A percentile compares a stretch with the other conserved stretches of the same genome.
Conservation (phyloP, 495 filamentous ascomycete genomes). For the Hyphodiscus hymeniophilus region DNA sequence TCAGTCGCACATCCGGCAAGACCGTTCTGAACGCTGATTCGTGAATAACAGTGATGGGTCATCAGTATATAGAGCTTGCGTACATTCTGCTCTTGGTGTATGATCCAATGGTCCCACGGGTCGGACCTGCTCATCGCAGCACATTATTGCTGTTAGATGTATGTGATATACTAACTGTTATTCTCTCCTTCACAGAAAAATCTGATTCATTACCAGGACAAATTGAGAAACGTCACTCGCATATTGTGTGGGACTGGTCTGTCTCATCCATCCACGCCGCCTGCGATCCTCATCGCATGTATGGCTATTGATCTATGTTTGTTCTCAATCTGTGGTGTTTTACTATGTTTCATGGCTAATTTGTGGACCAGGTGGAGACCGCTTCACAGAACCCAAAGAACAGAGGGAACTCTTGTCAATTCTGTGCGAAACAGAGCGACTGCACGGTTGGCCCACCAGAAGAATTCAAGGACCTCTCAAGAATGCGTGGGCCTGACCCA, state of each 20-base stretch:
- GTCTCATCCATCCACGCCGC: conserved; percentile 6
- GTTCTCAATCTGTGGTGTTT: neutral
- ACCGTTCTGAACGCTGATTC: too few relatives aligned
- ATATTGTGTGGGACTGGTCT: conserved; percentile 14
- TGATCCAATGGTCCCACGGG: conserved; percentile 29
- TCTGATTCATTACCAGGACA: neutral
- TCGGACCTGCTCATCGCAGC: conserved; percentile 27
- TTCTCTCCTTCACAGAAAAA: too few relatives aligned
- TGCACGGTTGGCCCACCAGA: conserved; percentile 24
- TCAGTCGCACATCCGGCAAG: too few relatives aligned
- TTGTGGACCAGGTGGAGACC: conserved; percentile 6
- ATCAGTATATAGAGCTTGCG: conserved; percentile 31
- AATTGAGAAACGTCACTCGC: neutral
- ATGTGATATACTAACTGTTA: neutral
- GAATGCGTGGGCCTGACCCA: conserved; percentile 2
- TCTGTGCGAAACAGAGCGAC: conserved; percentile 18
- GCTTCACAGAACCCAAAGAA: conserved; percentile 11
- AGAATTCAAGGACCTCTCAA: conserved; percentile 4
- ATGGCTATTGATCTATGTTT: conserved; percentile 20
- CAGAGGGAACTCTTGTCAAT: conserved; percentile 12
- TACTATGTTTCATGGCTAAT: neutral
- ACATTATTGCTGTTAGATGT: conserved; percentile 9
- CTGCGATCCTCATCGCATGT: conserved; percentile 17
- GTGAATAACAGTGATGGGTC: too few relatives aligned
- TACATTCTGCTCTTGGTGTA: conserved; percentile 34